Evolutionary conservation across 2,329 filamentous ascomycete species (phyloP), one percentile per base, ranked within the genome.

Genomic region (Neocucurbitaria cava): DNA sequence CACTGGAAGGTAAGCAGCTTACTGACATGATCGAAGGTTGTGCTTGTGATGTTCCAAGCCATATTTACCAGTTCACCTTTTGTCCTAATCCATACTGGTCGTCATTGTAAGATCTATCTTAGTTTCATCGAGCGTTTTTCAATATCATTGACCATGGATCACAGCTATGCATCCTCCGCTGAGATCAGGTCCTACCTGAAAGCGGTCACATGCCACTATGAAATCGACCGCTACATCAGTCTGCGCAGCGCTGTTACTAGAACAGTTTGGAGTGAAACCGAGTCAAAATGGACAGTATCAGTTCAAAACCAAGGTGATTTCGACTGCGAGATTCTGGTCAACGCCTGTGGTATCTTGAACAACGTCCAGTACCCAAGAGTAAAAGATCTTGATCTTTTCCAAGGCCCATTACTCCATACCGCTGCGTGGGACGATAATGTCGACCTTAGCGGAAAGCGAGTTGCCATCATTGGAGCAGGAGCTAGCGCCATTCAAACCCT

Each of bases 381-480:
- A 8, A 26, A 35, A 17, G 48, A 30, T 2, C 39, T 50, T 3
- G 21, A 46, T 3, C 15, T 10, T 13, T 52, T 44, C 13, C 20
- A 28, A 18, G 48, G 48, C 8, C 26, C 20, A 5, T 20, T 50
- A 15, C 20, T 50, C 18, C 48, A 50, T 20, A 50, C 48, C 9
- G 48, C 48, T 1, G 31, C 23, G 13, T 52, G 49, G 49, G 42
- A 46, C 20, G 41, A 41, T 6, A 40, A 30, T 17, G 13, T 52
- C 17, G 42, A 55, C 49, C 72, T 62, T 39, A 39, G 48, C 1
- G 54, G 62, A 17, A 73, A 73, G 51, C 57, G 62, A 1, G 61
- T 74, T 6, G 72, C 61, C 9, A 61, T 75, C 11, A 71, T 75
- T 36, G 72, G 71, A 5, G 69, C 58, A 49, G 74, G 74, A 46